These are phyloP conservation scores for Taphrina wiesneri DNA, from an alignment of 1,139 yeast species.

Conservation along the genomic window DNA sequence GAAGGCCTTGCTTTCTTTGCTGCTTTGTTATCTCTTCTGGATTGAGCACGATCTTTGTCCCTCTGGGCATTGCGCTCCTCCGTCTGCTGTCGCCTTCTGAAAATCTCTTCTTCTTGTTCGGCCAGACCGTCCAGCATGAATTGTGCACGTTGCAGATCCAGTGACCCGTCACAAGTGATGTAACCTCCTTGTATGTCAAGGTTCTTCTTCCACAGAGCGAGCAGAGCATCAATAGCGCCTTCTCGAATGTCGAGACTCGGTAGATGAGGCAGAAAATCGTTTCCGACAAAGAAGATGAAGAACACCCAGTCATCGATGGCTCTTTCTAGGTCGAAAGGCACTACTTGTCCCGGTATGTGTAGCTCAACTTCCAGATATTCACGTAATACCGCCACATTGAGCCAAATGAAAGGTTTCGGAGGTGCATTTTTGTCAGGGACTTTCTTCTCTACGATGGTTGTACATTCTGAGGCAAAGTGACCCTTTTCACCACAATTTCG, in stretches of 20 bases:
- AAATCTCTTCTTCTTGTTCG: conserved; percentile 74
- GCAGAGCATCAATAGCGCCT: conserved; percentile 80
- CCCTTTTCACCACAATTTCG: conserved; percentile 40
- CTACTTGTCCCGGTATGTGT: conserved; percentile 65
- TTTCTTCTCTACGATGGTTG: conserved; percentile 43
- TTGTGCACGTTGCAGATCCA: conserved; percentile 76
- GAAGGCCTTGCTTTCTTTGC: conserved; percentile 22
- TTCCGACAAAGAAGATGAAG: conserved; percentile 98
- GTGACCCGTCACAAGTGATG: conserved; percentile 81
- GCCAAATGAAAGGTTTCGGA: conserved; percentile 88
- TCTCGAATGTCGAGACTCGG: conserved; percentile 95
- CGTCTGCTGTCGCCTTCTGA: conserved; percentile 64
- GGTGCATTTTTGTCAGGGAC: conserved; percentile 56
- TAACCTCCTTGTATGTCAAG: conserved; percentile 70
- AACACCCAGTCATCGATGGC: conserved; percentile 99
- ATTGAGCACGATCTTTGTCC: conserved; percentile 58
- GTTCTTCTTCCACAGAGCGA: conserved; percentile 76
- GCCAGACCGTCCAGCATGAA: conserved; percentile 66
- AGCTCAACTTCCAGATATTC: conserved; percentile 87
- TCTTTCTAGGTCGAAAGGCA: conserved; percentile 83
- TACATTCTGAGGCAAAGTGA: conserved; percentile 40
- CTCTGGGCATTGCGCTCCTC: conserved; percentile 68
- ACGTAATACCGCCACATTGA: conserved; percentile 81
- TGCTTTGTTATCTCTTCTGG: conserved; percentile 43
- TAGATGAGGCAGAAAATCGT: conserved; percentile 95